Evolutionary conservation across 1,284 basidiomycete species (phyloP), one percentile per base, ranked within the genome.

Genomic region (Papiliotrema laurentii): DNA sequence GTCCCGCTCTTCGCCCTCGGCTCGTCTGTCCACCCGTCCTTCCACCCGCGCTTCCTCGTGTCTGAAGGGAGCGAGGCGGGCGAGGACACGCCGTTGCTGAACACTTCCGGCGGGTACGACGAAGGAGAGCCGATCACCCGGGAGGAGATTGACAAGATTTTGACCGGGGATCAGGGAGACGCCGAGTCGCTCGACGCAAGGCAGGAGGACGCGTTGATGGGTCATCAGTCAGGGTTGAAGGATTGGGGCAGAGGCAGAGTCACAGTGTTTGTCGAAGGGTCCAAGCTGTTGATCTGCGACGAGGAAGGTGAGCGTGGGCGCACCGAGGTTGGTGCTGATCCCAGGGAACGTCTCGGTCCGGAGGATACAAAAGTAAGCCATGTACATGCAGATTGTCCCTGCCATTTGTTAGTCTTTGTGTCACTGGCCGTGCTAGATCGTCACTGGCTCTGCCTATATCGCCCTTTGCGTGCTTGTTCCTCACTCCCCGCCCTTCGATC

Each of bases 271-370:
- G 52, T 58, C 26, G 54, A 60, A 37, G 59, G 59, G 1, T 48
- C 46, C 21, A 43, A 60, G 54, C 40, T 68, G 58, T 46, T 64
- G 53, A 55, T 71, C 53, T 58, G 66, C 53, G 60, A 69, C 50
- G 59, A 67, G 55, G 53, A 61, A 26, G 56, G 61, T 58, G 49
- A 61, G 58, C 49, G 18, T 28, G 3, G 10, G 7, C 18, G 21
- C 18, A 13, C n/a, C 16, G 47, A n/a, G n/a, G 25, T 24, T 34
- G 19, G 11, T 11, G 7, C 21, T 41, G 22, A 13, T 14, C 31
- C 10, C 27, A 52, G 50, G 46, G 5, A 48, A 52, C 38, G 50
- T 52, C 10, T 42, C 50, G 18, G 27, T 52, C 14, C 14, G 50
- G 6, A 49, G 44, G 41, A 49, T 49, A 21, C 33, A 26, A 21